phyloP scores from a whole-genome alignment of 2,329 filamentous ascomycete genomes.

The Neofusicoccum cordaticola region DNA sequence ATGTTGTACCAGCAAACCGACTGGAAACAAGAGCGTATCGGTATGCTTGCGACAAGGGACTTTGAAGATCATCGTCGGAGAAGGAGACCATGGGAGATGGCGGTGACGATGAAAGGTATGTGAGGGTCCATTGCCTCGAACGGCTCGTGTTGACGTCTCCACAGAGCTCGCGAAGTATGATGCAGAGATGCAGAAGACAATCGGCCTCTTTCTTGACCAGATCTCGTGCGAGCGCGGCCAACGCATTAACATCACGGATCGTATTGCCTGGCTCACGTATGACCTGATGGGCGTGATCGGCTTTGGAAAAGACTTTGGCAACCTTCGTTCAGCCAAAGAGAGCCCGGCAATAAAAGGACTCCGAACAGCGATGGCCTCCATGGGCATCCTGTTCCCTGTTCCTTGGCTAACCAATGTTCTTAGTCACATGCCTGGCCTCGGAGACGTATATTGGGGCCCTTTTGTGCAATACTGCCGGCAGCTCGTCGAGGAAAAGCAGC shows the following conservation, averaged over 20 bases:
- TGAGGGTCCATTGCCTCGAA: too few relatives aligned
- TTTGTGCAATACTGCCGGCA: neutral
- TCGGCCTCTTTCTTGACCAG: conserved; percentile 1
- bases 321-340: neutral
- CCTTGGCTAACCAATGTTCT: conserved; percentile 8
- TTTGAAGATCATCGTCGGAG: neutral
- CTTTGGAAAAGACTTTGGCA: conserved; percentile 44
- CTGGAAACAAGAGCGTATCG: neutral
- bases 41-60: neutral
- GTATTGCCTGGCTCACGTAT: conserved; percentile 43
- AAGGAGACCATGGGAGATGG: neutral
- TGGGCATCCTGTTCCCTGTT: neutral
- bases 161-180: conserved; percentile 2
- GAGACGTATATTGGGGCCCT: neutral
- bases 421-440: neutral
- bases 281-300: conserved; percentile 53
- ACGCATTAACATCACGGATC: neutral
- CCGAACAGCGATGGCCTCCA: neutral
- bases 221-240: neutral
- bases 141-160: neutral
- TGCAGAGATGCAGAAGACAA: neutral
- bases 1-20: neutral
- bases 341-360: neutral
- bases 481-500: neutral
- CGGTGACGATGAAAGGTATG: neutral